A percentile compares a stretch with the other conserved stretches of the same genome.
Evolutionary conservation across 2,329 filamentous ascomycete species (phyloP).

Genomic region (Escovopsis weberi): DNA sequence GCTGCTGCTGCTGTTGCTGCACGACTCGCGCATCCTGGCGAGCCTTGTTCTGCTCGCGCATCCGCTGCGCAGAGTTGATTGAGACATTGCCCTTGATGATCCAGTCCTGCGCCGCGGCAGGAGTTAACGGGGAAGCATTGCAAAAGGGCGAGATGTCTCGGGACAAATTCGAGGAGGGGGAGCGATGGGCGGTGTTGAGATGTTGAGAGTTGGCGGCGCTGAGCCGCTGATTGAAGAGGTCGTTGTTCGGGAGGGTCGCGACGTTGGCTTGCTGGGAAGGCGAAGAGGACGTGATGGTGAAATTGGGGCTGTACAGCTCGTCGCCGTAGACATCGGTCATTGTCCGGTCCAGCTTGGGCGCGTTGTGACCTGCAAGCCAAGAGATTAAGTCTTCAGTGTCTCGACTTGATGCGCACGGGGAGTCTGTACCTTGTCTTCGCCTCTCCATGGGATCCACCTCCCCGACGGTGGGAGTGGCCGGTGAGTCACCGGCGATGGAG

Average conservation of each 20-base stretch:
- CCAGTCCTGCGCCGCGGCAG: conserved; percentile 30
- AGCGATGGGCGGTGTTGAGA: conserved; percentile 41
- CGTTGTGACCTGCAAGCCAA: conserved; percentile 27
- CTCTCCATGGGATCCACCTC: conserved; percentile 35
- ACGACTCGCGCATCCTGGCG: conserved; percentile 39
- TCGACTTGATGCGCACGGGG: background rate
- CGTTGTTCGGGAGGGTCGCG: conserved; percentile 33
- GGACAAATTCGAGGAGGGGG: conserved; percentile 30
- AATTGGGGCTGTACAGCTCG: conserved; percentile 65
- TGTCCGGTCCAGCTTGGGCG: conserved; percentile 70
- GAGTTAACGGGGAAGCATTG: conserved; percentile 67
- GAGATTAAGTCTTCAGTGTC: conserved; percentile 28
- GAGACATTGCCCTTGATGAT: conserved; percentile 10
- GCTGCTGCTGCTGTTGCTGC: conserved; percentile 25
- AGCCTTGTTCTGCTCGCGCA: conserved; percentile 46
- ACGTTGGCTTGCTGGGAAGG: conserved; percentile 32
- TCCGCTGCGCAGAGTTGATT: conserved; percentile 41
- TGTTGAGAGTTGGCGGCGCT: conserved; percentile 67
- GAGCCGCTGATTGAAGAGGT: conserved; percentile 60
- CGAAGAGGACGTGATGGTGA: conserved; percentile 42
- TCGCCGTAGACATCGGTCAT: conserved; percentile 78
- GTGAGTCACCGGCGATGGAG: conserved; percentile 43
- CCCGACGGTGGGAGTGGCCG: conserved; percentile 37
- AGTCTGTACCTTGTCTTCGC: conserved; percentile 34
- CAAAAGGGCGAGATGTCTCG: conserved; percentile 21